A percentile compares a stretch with the other conserved stretches of the same genome.
These are phyloP conservation scores for Plantago ovata DNA, from an alignment of 257 asterid species.

Conservation along the genomic window DNA sequence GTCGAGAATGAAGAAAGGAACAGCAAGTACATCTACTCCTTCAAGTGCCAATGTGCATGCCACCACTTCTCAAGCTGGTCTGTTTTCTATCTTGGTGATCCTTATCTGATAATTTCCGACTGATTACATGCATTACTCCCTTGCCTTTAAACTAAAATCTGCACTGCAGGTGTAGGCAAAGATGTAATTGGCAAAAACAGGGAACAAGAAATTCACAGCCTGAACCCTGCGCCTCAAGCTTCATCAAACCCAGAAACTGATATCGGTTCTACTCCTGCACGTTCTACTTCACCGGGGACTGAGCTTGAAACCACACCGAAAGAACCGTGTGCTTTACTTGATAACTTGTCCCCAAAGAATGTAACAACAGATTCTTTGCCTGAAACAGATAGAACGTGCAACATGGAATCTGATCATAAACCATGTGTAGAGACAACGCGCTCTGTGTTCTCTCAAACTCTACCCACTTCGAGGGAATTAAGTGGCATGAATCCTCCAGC, in stretches of 20 bases:
- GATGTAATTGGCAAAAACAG: conserved; percentile 43
- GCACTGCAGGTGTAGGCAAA: conserved; percentile 53
- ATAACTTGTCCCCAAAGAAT: no score
- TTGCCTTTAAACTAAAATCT: conserved; percentile 4
- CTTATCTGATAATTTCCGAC: not conserved
- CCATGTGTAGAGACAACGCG: no score
- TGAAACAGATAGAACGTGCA: no score
- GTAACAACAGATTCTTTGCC: no score
- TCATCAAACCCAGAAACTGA: conserved; percentile 42
- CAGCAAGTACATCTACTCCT: conserved; percentile 48
- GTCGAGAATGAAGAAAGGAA: conserved; percentile 71
- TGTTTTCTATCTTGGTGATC: conserved; percentile 15
- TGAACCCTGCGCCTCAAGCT: conserved; percentile 19
- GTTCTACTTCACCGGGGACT: conserved; percentile 24
- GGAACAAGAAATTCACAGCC: conserved; percentile 43
- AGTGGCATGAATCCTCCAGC: no score
- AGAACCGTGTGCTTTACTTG: conserved; percentile 12
- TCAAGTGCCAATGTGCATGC: conserved; percentile 36
- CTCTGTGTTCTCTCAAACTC: no score
- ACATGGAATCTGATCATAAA: no score
- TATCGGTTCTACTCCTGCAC: conserved; percentile 23
- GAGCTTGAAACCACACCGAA: conserved; percentile 18
- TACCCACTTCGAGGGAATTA: no score
- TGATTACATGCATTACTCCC: not conserved
- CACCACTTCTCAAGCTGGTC: conserved; percentile 53